phyloP scores from a whole-genome alignment of 257 asterid genomes.

The Hygrophila difformis region DNA sequence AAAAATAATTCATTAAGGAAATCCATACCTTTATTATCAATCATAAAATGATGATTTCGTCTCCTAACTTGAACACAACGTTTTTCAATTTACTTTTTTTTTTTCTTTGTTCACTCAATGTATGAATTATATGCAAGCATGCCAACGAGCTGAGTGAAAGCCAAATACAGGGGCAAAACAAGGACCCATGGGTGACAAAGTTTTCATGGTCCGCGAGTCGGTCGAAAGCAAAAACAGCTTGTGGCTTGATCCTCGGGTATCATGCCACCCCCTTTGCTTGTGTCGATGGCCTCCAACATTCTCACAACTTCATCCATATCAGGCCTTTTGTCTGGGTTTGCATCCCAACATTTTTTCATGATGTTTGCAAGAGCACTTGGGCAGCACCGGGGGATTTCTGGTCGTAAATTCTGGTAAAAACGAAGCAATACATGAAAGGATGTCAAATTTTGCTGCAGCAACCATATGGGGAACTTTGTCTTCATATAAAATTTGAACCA shows the following conservation, averaged over 20 bases:
- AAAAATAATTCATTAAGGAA: constrained; percentile 4
- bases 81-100: no score
- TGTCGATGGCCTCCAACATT: constrained; percentile 62
- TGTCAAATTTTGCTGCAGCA: no score
- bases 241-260: constrained; percentile 60
- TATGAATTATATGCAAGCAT: no score
- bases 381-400: constrained; percentile 77
- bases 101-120: no score
- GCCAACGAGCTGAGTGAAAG: no score
- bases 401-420: constrained; percentile 48
- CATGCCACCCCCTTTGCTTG: constrained; percentile 87
- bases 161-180: no score
- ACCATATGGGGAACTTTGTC: no score
- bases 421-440: no score
- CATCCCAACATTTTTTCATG: constrained; percentile 79
- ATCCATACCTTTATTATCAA: neutral
- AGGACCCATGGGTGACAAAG: no score
- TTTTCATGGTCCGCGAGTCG: constrained; percentile 57
- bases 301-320: constrained; percentile 81
- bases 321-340: constrained; percentile 64
- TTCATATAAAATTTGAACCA: neutral
- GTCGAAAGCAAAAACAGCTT: constrained; percentile 65
- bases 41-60: no score
- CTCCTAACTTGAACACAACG: no score
- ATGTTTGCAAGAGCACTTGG: constrained; percentile 48